Conservation (phyloP, 2,329 filamentous ascomycete genomes). For the Lecanicillium sp. region DNA sequence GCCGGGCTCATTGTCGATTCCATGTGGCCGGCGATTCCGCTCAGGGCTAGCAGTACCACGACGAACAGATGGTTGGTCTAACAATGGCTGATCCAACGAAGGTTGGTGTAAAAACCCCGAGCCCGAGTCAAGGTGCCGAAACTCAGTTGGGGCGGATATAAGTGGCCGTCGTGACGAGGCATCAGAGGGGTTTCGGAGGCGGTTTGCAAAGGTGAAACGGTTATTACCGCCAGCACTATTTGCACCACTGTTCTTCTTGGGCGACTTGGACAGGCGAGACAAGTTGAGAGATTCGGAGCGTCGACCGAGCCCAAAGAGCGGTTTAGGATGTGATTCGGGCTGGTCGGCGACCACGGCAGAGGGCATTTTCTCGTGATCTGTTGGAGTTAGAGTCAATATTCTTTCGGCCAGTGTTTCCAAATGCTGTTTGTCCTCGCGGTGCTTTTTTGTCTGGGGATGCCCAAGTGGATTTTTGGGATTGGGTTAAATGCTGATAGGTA, state of each 20-base stretch:
- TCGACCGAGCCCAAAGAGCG: slow-evolving; percentile 11
- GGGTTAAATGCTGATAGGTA: too few relatives aligned
- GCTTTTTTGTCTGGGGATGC: too few relatives aligned
- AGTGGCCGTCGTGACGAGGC: slow-evolving; percentile 40
- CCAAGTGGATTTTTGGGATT: too few relatives aligned
- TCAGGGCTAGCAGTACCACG: too few relatives aligned
- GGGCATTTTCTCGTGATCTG: slow-evolving; percentile 15
- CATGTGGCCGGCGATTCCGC: too few relatives aligned
- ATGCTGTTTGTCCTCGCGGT: too few relatives aligned
- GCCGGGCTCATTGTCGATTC: too few relatives aligned
- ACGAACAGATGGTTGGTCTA: too few relatives aligned
- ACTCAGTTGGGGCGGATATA: slow-evolving; percentile 52
- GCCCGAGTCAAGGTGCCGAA: slow-evolving; percentile 47
- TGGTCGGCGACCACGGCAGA: slow-evolving; percentile 19
- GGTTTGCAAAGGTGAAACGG: slow-evolving; percentile 31
- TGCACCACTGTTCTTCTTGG: slow-evolving; percentile 18
- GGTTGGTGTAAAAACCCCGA: slow-evolving; percentile 4
- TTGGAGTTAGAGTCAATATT: slow-evolving; percentile 10
- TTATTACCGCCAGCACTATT: slow-evolving; percentile 18
- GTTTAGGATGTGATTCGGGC: slow-evolving; percentile 18
- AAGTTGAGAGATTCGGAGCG: too few relatives aligned
- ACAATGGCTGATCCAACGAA: too few relatives aligned
- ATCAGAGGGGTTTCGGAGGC: slow-evolving; percentile 36
- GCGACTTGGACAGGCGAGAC: slow-evolving; percentile 8
- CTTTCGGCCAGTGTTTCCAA: slow-evolving; percentile 1